A percentile compares a stretch with the other conserved stretches of the same genome.
Evolutionary conservation across 2,329 filamentous ascomycete genomes (phyloP).

Genomic region (Pyrenochaeta sp.): DNA sequence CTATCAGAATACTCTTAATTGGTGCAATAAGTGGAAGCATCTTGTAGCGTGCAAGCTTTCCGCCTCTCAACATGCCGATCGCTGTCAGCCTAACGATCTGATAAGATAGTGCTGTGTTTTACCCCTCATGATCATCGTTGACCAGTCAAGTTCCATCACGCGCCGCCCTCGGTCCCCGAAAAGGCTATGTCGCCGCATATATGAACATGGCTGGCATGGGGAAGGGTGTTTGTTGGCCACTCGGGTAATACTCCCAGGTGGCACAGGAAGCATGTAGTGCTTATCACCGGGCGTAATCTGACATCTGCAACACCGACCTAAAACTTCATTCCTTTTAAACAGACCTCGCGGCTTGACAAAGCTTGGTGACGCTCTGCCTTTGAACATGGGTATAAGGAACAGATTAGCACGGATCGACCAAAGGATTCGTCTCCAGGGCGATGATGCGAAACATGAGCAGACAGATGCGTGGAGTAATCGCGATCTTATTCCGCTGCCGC

Average conservation of each 20-base stretch:
- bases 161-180: not conserved
- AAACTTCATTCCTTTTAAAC: not conserved
- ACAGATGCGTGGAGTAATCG: slow-evolving; percentile 54
- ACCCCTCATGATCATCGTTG: slow-evolving; percentile 6
- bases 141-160: not conserved
- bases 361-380: not conserved
- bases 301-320: not conserved
- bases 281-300: not conserved
- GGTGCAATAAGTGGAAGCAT: not conserved
- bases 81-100: slow-evolving; percentile 3
- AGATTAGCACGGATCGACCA: slow-evolving; percentile 39
- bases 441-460: slow-evolving; percentile 55
- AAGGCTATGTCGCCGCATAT: not conserved
- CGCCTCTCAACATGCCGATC: not conserved
- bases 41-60: not conserved
- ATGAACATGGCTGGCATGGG: slow-evolving; percentile 1
- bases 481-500: slow-evolving; percentile 50
- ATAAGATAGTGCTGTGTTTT: slow-evolving; percentile 4
- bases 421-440: slow-evolving; percentile 49
- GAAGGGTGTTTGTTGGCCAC: not conserved
- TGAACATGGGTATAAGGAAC: slow-evolving; percentile 13
- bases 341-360: not conserved
- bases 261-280: not conserved
- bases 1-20: not conserved
- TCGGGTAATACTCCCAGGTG: slow-evolving; percentile 1